Base-by-base conservation (phyloP, 1,284 basidiomycete genomes). In the Pyrrhoderma noxium region DNA sequence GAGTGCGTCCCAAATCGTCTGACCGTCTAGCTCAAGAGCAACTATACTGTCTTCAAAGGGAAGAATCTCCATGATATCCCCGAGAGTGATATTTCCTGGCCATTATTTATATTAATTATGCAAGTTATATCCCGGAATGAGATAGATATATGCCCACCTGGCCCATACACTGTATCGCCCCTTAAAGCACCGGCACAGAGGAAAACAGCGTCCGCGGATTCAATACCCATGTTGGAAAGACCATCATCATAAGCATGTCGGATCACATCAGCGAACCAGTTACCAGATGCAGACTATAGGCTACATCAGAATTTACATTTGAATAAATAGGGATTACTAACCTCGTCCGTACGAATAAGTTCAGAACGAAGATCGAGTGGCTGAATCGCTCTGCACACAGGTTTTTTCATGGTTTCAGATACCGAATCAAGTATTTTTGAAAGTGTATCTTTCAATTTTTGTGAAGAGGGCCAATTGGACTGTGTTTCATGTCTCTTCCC, bases 11-110 rank as follows among this genome's bases (percentile, higher is more conserved):
- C 90, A 93, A 36, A 95, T 77, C 0, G 82, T 75, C 59, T 78
- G 72, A 0, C 93, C 93, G 58, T 90, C 87, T 13, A 95, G 66
- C 67, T 92, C 87, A 25, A 93, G 63, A 5, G 92, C 89, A 1
- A 96, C 79, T 9, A 86, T 72, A 0, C 92, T 82, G 61, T 96
- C 93, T 55, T 91, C 87, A 57, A 93, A 96, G 0, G 93, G 93
- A 45, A 95, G 66, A 31, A 95, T 93, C 63, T 93, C 93, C 40
- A 91, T 59, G 46, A 93, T 79, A 60, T 95, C 85, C 0, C 90
- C 89, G 0, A 96, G 72, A 0, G 85, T 90, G 51, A 94, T 73
- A 45, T 75, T 68, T 1, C 89, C 87, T 87, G 25, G 9, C 52
- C 8, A n/a, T n/a, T n/a, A 45, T 22, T 37, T 31, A 51, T 8